Evolutionary conservation across 2,329 filamentous ascomycete species (phyloP).

Genomic region (Fusarium albosuccineum): DNA sequence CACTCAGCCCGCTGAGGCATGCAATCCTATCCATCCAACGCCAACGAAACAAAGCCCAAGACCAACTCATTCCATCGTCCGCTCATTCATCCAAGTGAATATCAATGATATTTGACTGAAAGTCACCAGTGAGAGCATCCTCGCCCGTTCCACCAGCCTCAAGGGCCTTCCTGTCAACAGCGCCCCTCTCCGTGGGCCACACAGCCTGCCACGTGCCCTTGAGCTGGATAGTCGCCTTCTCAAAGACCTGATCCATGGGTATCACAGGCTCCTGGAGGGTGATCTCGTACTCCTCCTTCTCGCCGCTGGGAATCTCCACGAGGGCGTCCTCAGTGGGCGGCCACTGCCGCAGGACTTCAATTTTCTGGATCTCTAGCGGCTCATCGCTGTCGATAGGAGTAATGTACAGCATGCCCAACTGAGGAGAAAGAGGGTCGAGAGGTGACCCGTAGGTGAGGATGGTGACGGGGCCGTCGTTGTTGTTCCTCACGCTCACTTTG

Average conservation of each 20-base stretch:
- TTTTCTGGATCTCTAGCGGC: constrained; percentile 53
- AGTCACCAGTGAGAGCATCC: constrained; percentile 39
- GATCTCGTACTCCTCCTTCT: constrained; percentile 51
- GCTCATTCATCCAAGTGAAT: constrained; percentile 25
- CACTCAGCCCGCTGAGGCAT: not conserved
- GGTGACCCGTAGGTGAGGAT: constrained; percentile 60
- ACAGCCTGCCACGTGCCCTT: constrained; percentile 55
- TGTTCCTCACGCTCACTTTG: constrained; percentile 57
- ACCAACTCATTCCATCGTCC: not conserved
- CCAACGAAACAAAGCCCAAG: not conserved
- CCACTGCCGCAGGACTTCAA: constrained; percentile 57
- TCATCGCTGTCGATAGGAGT: constrained; percentile 50
- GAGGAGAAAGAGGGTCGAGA: constrained; percentile 58
- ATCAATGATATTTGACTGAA: constrained; percentile 37
- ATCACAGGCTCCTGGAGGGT: constrained; percentile 54
- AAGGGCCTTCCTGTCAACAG: constrained; percentile 35
- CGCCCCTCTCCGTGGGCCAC: constrained; percentile 44
- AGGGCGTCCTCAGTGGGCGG: constrained; percentile 56
- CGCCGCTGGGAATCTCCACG: constrained; percentile 55
- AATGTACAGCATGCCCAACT: constrained; percentile 58
- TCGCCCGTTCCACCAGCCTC: constrained; percentile 35
- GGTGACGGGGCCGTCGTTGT: constrained; percentile 53
- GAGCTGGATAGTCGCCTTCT: constrained; percentile 51
- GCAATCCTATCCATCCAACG: not conserved
- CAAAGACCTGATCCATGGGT: constrained; percentile 50